Percentiles rank a stretch among this genome's conserved stretches.
These are phyloP conservation scores for Aciculoconidium aculeatum DNA, from an alignment of 805 yeast genomes.

Conservation along the genomic window DNA sequence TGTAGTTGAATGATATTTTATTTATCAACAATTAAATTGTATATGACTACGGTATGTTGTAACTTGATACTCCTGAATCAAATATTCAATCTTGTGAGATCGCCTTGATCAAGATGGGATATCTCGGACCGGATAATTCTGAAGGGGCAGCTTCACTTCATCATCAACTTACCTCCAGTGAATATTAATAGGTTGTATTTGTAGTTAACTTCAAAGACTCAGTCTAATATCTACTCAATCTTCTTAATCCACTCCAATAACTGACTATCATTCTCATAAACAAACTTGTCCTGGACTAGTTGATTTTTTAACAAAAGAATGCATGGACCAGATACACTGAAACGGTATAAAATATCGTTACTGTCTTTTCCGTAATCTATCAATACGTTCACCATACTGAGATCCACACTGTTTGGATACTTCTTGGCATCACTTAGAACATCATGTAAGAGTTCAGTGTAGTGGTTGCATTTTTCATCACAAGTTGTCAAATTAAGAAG, in stretches of 20 bases:
- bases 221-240: conserved; percentile 15
- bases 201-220: no score
- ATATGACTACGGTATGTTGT: no score
- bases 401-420: conserved; percentile 31
- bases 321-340: conserved; percentile 7
- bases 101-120: no score
- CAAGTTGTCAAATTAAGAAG: conserved; percentile 71
- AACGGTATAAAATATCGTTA: conserved; percentile 5
- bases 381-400: conserved; percentile 67
- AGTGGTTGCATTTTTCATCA: conserved; percentile 53
- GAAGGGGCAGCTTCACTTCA: no score
- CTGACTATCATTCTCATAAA: conserved; percentile 23
- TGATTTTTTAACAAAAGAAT: conserved; percentile 57
- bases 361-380: conserved; percentile 34
- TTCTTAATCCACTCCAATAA: conserved; percentile 26
- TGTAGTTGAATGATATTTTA: no score
- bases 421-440: conserved; percentile 15
- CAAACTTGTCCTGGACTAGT: conserved; percentile 38
- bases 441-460: conserved; percentile 57
- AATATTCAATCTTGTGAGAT: no score
- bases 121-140: no score
- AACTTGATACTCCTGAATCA: no score
- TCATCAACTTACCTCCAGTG: no score
- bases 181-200: no score
- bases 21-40: no score